These are phyloP conservation scores for Fusarium concolor DNA, from an alignment of 2,329 filamentous ascomycete species.

Conservation along the genomic window DNA sequence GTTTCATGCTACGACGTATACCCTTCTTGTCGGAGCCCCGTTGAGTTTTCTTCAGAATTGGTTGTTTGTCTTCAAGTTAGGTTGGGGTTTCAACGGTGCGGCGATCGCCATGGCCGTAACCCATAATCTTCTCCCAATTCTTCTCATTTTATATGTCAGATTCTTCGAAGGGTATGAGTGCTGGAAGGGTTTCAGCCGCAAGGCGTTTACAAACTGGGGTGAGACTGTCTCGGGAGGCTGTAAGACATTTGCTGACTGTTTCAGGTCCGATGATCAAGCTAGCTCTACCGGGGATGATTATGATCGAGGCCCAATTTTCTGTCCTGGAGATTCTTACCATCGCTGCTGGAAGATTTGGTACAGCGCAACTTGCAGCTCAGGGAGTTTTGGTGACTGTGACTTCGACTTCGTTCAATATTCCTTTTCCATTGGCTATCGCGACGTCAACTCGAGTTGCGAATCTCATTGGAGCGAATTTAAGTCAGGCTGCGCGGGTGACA, in stretches of 20 bases:
- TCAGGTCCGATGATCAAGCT: conserved; percentile 78
- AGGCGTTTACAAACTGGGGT: conserved; percentile 76
- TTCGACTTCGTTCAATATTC: conserved; percentile 85
- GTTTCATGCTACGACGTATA: conserved; percentile 79
- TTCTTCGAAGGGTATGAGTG: conserved; percentile 78
- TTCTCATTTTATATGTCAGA: conserved; percentile 78
- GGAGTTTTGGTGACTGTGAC: conserved; percentile 82
- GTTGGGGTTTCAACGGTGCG: conserved; percentile 78
- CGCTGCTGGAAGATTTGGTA: conserved; percentile 79
- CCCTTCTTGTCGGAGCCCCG: conserved; percentile 78
- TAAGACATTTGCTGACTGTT: background rate
- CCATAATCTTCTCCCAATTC: conserved; percentile 77
- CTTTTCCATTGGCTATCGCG: conserved; percentile 90
- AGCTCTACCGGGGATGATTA: conserved; percentile 85
- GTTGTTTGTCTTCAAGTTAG: conserved; percentile 76
- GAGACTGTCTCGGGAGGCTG: background rate
- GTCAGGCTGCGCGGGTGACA: conserved; percentile 79
- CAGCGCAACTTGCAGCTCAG: conserved; percentile 83
- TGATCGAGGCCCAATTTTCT: conserved; percentile 91
- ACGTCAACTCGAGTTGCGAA: conserved; percentile 89
- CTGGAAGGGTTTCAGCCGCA: conserved; percentile 80
- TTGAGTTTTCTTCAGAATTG: conserved; percentile 80
- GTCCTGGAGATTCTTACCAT: conserved; percentile 90
- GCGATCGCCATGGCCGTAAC: conserved; percentile 82
- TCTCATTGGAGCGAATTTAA: conserved; percentile 84